Evolutionary conservation across 2,329 filamentous ascomycete genomes (phyloP), one percentile per base, ranked within the genome.

Genomic region (Hymenoscyphus linearis): DNA sequence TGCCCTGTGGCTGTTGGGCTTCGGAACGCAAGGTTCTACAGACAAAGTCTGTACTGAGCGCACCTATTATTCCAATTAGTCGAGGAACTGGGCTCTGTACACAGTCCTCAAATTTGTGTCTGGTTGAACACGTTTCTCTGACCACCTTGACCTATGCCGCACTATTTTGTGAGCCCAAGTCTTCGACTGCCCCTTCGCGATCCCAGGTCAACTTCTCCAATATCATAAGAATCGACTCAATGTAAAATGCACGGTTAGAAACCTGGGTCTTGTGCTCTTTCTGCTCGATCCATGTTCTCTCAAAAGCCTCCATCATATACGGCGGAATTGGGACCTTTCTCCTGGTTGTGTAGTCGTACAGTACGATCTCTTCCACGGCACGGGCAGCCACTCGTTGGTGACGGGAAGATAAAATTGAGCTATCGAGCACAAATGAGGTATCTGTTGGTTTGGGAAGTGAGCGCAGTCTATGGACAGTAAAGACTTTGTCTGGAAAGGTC

Each of bases 201-300:
- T 93, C 82, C 91, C 92, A 96, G 35, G 87, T 91, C 61, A 80
- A 79, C 69, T 78, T 79, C 77, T 96, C 93, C 53, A 96, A 74
- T 40, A 67, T 67, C 68, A 82, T 79, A 2, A 93, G 82, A 47
- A 76, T 75, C n/a, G 74, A 72, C 54, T 87, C 78, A 58, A 95
- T 76, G 68, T 78, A 79, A 76, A 96, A 90, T 52, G 96, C 75
- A 40, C 66, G 66, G 68, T 82, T 78, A 2, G 91, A 82, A 47
- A 76, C 75, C n/a, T 74, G 71, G 52, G 86, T 76, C 57, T 93
- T 75, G 14, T 78, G 77, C 66, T 75, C 74, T 71, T 88, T 81
- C 72, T 93, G 88, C 66, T 83, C 72, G 52, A 77, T 74, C 77
- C 82, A 89, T 14, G 82, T 85, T 55, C 80, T 74, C 59, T 76